Conservation (phyloP, 805 yeast species). For the Metschnikowia dekortorum region DNA sequence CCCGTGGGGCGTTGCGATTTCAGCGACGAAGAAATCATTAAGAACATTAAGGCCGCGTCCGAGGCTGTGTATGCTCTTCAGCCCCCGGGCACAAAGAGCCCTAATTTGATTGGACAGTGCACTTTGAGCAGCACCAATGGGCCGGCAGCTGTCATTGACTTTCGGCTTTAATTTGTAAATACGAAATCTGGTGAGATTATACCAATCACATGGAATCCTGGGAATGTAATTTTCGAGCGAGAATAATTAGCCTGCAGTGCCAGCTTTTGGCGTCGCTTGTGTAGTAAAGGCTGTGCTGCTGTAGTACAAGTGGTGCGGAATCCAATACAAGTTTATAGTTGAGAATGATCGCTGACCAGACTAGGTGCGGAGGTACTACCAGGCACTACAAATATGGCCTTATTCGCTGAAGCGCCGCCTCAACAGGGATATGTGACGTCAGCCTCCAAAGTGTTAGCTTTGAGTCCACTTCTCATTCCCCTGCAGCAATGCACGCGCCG, state of each 20-base stretch:
- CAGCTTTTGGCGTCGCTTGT: no score
- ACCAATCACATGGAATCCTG: background rate
- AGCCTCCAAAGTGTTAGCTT: background rate
- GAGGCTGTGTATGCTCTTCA: conserved; percentile 54
- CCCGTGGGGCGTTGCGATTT: conserved; percentile 77
- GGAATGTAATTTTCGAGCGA: no score
- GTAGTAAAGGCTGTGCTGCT: background rate
- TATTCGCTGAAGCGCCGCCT: no score
- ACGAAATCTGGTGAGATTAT: conserved; percentile 1
- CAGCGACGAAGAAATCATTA: conserved; percentile 68
- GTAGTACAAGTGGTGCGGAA: no score
- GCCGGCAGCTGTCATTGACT: conserved; percentile 67
- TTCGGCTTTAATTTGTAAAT: conserved; percentile 20
- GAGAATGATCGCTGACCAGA: no score
- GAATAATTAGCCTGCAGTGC: no score
- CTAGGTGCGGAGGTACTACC: no score
- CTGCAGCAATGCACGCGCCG: background rate
- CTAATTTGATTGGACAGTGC: conserved; percentile 66
- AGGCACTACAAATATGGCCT: no score
- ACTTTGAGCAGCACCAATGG: conserved; percentile 67
- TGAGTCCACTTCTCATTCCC: background rate
- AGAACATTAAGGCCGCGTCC: conserved; percentile 65
- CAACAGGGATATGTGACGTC: background rate
- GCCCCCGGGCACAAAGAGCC: conserved; percentile 60
- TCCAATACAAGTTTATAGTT: background rate